Evolutionary conservation across 192 early-diverging fungal genomes (phyloP).

Genomic region (Coemansia sp.): DNA sequence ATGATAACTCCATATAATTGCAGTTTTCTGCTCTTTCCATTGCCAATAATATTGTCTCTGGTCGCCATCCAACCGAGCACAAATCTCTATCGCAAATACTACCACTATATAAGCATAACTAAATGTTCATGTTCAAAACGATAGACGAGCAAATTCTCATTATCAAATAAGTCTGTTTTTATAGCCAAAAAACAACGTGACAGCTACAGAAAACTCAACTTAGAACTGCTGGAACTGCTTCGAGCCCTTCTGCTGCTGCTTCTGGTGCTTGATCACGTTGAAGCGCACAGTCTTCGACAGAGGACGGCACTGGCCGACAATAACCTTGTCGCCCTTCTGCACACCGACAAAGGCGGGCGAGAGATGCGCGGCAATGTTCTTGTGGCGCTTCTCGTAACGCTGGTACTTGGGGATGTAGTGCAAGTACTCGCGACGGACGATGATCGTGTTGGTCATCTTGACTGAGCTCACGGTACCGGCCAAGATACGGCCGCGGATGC

Average conservation of each 20-base stretch:
- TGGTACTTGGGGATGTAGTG: constrained; percentile 99
- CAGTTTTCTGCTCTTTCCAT: too few species aligned
- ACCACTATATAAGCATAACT: too few species aligned
- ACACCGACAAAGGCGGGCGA: constrained; percentile 94
- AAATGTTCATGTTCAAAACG: too few species aligned
- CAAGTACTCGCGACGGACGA: constrained; percentile 98
- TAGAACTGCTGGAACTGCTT: constrained; percentile 95
- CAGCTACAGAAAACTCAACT: not conserved
- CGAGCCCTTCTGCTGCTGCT: constrained; percentile 74
- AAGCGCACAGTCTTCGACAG: constrained; percentile 99
- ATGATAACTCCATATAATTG: too few species aligned
- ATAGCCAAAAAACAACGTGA: not conserved
- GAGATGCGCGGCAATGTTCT: constrained; percentile 96
- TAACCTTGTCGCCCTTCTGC: constrained; percentile 84
- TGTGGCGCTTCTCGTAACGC: constrained; percentile 99
- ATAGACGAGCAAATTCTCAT: not conserved
- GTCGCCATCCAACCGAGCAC: too few species aligned
- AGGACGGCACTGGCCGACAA: constrained; percentile 98
- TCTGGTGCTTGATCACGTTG: constrained; percentile 98
- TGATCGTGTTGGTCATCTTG: constrained; percentile 99
- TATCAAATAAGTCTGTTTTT: not conserved
- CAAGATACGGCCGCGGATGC: constrained; percentile 97
- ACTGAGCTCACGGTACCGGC: constrained; percentile 86
- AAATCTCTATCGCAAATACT: too few species aligned
- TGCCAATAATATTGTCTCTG: too few species aligned